Percentiles rank a stretch among this genome's conserved stretches.
phyloP scores from a whole-genome alignment of 805 yeast genomes.

The Candida berthetii region DNA sequence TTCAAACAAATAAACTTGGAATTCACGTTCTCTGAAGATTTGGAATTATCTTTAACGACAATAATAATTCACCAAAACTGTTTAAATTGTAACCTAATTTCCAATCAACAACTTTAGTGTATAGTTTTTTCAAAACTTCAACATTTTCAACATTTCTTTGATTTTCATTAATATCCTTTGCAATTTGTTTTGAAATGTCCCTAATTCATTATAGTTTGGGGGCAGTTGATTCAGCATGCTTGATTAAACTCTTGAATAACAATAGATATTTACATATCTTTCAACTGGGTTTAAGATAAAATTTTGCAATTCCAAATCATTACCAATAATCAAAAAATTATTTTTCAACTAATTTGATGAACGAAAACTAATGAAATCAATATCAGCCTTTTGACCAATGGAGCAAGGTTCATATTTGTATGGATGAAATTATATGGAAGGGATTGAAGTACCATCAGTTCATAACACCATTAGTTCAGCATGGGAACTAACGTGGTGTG shows the following conservation, averaged over 20 bases:
- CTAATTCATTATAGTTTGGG: slow-evolving; percentile 60
- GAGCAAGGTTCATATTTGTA: slow-evolving; percentile 93
- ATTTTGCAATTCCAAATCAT: slow-evolving; percentile 84
- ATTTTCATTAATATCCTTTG: slow-evolving; percentile 85
- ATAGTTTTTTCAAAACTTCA: slow-evolving; percentile 59
- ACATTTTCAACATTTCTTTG: slow-evolving; percentile 88
- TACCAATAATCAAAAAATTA: slow-evolving; percentile 60
- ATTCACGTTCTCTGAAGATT: slow-evolving; percentile 70
- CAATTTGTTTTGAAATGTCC: slow-evolving; percentile 75
- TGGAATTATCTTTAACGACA: slow-evolving; percentile 55
- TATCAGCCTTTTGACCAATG: slow-evolving; percentile 80
- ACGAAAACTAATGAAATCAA: slow-evolving; percentile 66
- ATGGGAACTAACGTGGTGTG: too few species aligned
- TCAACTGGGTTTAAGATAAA: slow-evolving; percentile 92
- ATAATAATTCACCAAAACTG: slow-evolving; percentile 80
- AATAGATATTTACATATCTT: slow-evolving; percentile 93
- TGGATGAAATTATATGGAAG: slow-evolving; percentile 79
- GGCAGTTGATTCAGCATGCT: slow-evolving; percentile 47
- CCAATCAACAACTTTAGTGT: slow-evolving; percentile 84
- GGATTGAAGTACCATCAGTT: too few species aligned
- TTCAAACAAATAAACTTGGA: slow-evolving; percentile 86
- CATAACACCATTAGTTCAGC: too few species aligned
- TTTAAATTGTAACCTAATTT: slow-evolving; percentile 71
- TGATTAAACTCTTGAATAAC: slow-evolving; percentile 67
- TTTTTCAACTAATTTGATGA: slow-evolving; percentile 52